Conservation (phyloP, 2,329 filamentous ascomycete species). For the Penicillium palitans region DNA sequence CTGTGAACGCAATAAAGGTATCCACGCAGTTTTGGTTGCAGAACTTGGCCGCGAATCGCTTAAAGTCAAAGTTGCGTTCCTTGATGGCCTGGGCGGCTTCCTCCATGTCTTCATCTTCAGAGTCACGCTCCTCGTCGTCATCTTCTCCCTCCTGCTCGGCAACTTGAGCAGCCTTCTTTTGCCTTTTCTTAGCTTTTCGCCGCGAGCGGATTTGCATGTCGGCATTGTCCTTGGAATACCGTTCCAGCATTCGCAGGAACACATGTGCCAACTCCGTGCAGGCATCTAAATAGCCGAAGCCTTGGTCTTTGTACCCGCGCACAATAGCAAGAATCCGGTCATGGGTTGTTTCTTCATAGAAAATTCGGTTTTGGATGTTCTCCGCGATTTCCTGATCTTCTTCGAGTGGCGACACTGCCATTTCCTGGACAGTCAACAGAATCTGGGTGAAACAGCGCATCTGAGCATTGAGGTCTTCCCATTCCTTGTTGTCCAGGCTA, state of each 20-base stretch:
- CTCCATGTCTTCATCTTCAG: conserved; percentile 72
- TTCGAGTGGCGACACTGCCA: conserved; percentile 78
- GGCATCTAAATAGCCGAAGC: conserved; percentile 89
- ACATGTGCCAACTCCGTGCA: conserved; percentile 88
- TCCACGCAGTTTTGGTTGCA: conserved; percentile 81
- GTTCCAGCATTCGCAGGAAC: conserved; percentile 86
- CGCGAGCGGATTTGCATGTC: conserved; percentile 90
- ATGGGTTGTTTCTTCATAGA: conserved; percentile 95
- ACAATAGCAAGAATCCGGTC: conserved; percentile 80
- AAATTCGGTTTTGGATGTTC: conserved; percentile 94
- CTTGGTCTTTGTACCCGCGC: conserved; percentile 86
- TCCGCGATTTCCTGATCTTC: conserved; percentile 98
- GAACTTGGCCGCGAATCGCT: conserved; percentile 76
- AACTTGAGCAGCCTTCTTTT: conserved; percentile 49
- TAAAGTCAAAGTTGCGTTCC: conserved; percentile 94
- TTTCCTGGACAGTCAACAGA: conserved; percentile 85
- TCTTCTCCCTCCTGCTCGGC: conserved; percentile 53
- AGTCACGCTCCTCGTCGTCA: conserved; percentile 57
- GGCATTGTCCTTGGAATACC: conserved; percentile 90
- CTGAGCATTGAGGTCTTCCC: conserved; percentile 80
- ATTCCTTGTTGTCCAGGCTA: conserved; percentile 77
- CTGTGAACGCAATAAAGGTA: conserved; percentile 79
- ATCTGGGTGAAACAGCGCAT: conserved; percentile 97
- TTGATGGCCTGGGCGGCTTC: conserved; percentile 69
- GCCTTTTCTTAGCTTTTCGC: conserved; percentile 70